Evolutionary conservation across 192 early-diverging fungal species (phyloP), one percentile per base, ranked within the genome.

Genomic region (Pecoramyces ruminantium): DNA sequence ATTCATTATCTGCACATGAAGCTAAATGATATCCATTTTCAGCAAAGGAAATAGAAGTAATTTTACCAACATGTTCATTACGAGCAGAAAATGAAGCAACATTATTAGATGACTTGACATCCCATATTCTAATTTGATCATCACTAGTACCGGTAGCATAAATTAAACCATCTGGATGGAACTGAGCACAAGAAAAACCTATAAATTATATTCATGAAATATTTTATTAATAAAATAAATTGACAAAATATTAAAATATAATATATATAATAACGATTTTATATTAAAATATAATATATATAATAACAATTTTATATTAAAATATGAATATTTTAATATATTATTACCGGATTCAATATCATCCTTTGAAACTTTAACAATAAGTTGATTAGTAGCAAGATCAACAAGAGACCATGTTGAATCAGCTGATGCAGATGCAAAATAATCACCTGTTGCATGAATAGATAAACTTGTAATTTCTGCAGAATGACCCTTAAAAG

Each of bases 21-120:
- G 93, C 96, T 82, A 99, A 89, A 82, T 94, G 88, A 85, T 97
- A 98, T 40, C 97, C 97, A 85, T 97, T 97, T 80, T 97, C 96
- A 78, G 92, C 93, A 83, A 99, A 97, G 18, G 93, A 85, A 83
- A 99, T 84, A 28, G 92, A 89, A 77, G 87, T 90, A 81, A 95
- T 87, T 29, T 84, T 84, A 25, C 83, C 80, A 84, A 84, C 40
- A 83, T 91, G 80, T 79, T 92, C 85, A 84, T 87, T 79, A 80
- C 93, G 85, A 81, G 87, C 88, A 80, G 88, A 86, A 79, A 96
- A 93, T 11, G 88, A 86, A n/a, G 89, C 88, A 42, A 92, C 92
- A 79, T 88, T 86, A 25, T 85, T 85, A 82, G 91, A 88, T 17
- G 89, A 86, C 81, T 92, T 95, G 79, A 96, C 85, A 85, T 98